Evolutionary conservation across 257 asterid genomes (phyloP).

Genomic region (Solanum appendiculatum): DNA sequence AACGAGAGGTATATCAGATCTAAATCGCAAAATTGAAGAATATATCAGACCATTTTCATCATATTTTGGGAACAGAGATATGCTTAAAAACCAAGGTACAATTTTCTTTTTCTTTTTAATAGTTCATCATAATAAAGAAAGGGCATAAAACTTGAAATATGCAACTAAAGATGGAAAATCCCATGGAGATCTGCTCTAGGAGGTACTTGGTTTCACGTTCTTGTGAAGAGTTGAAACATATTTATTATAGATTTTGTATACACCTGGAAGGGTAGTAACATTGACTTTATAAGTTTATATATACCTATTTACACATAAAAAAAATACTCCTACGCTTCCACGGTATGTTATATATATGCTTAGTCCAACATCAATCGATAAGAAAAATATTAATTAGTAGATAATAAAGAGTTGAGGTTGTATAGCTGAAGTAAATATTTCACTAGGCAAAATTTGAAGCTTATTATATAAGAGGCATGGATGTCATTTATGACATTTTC

Average conservation of each 20-base stretch:
- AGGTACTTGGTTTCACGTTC: neutral
- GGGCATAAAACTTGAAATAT: neutral
- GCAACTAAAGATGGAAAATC: neutral
- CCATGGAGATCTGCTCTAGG: neutral
- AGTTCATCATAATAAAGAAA: neutral
- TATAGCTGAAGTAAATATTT: neutral
- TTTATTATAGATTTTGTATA: neutral
- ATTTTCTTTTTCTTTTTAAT: neutral
- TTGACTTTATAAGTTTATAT: neutral
- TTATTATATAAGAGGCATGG: no score
- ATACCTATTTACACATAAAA: neutral
- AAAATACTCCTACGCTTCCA: neutral
- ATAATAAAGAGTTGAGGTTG: neutral
- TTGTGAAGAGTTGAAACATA: neutral
- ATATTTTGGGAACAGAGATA: neutral
- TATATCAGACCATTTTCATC: neutral
- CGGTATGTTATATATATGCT: neutral
- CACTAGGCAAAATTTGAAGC: neutral
- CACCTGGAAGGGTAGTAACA: neutral
- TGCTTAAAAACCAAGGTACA: neutral
- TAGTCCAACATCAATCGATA: no score
- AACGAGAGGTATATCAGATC: no score
- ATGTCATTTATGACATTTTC: no score
- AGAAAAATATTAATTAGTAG: neutral
- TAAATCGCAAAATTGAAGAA: neutral